Evolutionary conservation across 148 eudicot species (phyloP).

Genomic region (Camellia granthamiana): DNA sequence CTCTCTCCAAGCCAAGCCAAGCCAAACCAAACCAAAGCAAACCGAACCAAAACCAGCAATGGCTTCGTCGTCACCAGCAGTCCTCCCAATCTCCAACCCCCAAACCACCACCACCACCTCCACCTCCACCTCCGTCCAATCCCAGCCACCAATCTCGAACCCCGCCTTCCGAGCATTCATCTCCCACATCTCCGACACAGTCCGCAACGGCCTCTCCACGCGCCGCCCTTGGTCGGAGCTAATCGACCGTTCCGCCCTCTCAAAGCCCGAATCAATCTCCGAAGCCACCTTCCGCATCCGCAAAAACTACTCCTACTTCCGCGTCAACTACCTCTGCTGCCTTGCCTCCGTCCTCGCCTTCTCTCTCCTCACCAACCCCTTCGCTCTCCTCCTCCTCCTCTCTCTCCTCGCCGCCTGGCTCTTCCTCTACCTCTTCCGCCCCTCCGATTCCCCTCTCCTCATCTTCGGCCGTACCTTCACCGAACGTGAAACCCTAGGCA

Average conservation of each 20-base stretch:
- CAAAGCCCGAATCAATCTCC: slow-evolving; percentile 72
- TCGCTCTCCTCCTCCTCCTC: slow-evolving; percentile 64
- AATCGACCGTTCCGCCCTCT: slow-evolving; percentile 66
- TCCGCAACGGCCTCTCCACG: slow-evolving; percentile 44
- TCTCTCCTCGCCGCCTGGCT: slow-evolving; percentile 74
- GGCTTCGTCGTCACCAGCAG: slow-evolving; percentile 49
- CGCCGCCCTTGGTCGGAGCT: slow-evolving; percentile 92
- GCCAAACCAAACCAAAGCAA: too few relatives aligned
- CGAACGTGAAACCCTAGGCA: slow-evolving; percentile 62
- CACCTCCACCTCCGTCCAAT: slow-evolving; percentile 21
- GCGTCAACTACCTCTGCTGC: slow-evolving; percentile 64
- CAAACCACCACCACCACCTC: slow-evolving; percentile 21
- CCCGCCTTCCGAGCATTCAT: slow-evolving; percentile 61
- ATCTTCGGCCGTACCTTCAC: slow-evolving; percentile 64
- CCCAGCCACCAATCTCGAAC: slow-evolving; percentile 37
- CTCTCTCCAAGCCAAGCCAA: not conserved
- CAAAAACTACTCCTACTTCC: slow-evolving; percentile 76
- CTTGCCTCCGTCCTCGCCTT: slow-evolving; percentile 50
- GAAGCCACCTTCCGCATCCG: slow-evolving; percentile 74
- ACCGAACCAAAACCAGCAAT: slow-evolving; percentile 8
- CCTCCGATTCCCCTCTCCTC: slow-evolving; percentile 64
- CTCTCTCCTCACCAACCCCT: slow-evolving; percentile 77
- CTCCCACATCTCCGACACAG: slow-evolving; percentile 41
- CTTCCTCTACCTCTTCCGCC: slow-evolving; percentile 85
- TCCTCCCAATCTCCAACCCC: slow-evolving; percentile 48